Percentiles rank a stretch among this genome's conserved stretches.
These are phyloP conservation scores for Rosa rugosa DNA, from an alignment of 306 rosid species.

Conservation along the genomic window DNA sequence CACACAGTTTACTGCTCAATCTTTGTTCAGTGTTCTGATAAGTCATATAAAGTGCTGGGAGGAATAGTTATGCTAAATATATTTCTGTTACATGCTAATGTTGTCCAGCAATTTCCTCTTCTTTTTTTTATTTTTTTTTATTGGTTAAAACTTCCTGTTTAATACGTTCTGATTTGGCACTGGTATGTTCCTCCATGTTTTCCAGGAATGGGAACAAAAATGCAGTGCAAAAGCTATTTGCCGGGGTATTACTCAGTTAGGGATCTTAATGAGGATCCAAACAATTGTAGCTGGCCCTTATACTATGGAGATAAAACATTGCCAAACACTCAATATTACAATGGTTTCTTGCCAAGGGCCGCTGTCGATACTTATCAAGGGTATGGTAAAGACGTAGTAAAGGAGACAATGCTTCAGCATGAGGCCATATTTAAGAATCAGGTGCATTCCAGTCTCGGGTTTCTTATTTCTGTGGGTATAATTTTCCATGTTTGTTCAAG, in stretches of 20 bases:
- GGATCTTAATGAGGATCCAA: conserved; percentile 96
- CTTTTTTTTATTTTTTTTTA: no score
- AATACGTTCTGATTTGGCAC: not conserved
- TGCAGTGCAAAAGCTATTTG: conserved; percentile 61
- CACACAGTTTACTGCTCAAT: not conserved
- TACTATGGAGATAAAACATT: conserved; percentile 65
- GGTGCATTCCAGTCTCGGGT: conserved; percentile 40
- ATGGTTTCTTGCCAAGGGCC: conserved; percentile 50
- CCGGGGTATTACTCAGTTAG: conserved; percentile 83
- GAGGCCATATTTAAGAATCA: conserved; percentile 80
- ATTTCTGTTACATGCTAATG: not conserved
- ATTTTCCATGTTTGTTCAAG: conserved; percentile 15
- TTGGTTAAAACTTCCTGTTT: not conserved
- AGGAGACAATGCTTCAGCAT: conserved; percentile 86
- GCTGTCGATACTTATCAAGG: conserved; percentile 48
- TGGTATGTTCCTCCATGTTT: conserved; percentile 25
- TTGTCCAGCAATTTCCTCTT: not conserved
- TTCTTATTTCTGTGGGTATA: conserved; percentile 7
- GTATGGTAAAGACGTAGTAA: conserved; percentile 70
- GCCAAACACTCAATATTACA: conserved; percentile 61
- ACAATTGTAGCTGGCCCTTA: conserved; percentile 82
- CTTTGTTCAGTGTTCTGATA: not conserved
- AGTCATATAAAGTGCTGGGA: not conserved
- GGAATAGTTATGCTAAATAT: conserved; percentile 3
- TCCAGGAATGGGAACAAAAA: conserved; percentile 98